Percentiles rank a stretch among this genome's conserved stretches.
These are phyloP conservation scores for Porcisia hertigi DNA, from an alignment of 208 protist species.

Conservation along the genomic window DNA sequence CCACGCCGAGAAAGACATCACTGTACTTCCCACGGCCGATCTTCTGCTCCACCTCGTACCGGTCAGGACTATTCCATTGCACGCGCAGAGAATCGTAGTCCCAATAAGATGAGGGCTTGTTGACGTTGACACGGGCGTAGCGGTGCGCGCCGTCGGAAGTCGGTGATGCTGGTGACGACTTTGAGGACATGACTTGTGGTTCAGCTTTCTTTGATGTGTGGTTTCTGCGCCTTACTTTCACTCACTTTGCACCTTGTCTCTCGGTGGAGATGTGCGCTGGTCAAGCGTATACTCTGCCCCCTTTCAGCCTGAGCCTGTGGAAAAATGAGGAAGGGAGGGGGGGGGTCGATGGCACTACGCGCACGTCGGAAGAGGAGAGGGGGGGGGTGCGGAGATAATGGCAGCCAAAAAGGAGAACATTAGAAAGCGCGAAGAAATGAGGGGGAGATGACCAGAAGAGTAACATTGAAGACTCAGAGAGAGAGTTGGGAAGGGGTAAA, in stretches of 20 bases:
- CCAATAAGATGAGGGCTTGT: conserved; percentile 94
- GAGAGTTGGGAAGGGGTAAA: no score
- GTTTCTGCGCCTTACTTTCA: not conserved
- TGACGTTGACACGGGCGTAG: conserved; percentile 80
- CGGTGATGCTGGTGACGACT: conserved; percentile 23
- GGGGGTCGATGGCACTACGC: not conserved
- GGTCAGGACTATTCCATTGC: conserved; percentile 94
- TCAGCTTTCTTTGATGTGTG: not conserved
- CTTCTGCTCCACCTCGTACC: conserved; percentile 97
- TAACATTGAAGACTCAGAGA: not conserved
- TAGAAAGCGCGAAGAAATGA: not conserved
- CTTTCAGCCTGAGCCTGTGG: not conserved
- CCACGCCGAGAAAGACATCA: conserved; percentile 99
- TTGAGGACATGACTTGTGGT: conserved; percentile 31
- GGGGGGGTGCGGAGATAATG: not conserved
- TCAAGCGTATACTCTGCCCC: not conserved
- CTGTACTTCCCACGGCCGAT: conserved; percentile 99
- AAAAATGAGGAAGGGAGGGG: not conserved
- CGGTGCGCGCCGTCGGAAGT: conserved; percentile 60
- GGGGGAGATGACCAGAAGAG: not conserved
- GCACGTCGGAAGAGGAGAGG: not conserved
- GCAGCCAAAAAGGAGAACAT: not conserved
- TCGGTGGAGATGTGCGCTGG: not conserved
- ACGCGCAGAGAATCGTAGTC: conserved; percentile 94
- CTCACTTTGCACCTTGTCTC: not conserved